These are phyloP conservation scores for Fomitopsis serialis DNA, from an alignment of 768 basidiomycete genomes.

Conservation along the genomic window DNA sequence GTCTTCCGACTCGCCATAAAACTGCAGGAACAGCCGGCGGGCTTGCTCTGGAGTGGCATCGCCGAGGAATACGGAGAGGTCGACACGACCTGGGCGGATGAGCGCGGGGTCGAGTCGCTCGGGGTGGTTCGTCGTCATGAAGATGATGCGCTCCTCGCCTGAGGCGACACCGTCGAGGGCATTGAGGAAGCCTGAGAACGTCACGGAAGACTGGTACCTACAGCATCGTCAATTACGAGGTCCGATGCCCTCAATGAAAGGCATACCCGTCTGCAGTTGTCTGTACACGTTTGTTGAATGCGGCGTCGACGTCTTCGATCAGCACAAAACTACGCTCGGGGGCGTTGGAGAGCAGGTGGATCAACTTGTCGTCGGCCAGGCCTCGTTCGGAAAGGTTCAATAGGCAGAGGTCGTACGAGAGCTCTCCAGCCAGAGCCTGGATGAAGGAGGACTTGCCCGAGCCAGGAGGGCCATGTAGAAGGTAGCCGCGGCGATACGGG, in stretches of 20 bases:
- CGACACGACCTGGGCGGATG: slow-evolving; percentile 93
- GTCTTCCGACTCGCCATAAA: slow-evolving; percentile 54
- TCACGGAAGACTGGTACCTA: slow-evolving; percentile 92
- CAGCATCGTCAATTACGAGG: not conserved
- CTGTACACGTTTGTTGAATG: slow-evolving; percentile 90
- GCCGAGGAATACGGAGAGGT: slow-evolving; percentile 76
- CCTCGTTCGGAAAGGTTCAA: slow-evolving; percentile 95
- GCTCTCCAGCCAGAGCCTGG: slow-evolving; percentile 88
- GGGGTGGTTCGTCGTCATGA: slow-evolving; percentile 98
- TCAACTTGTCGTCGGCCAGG: slow-evolving; percentile 93
- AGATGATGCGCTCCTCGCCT: slow-evolving; percentile 95
- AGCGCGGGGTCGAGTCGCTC: slow-evolving; percentile 88
- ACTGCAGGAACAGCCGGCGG: slow-evolving; percentile 68
- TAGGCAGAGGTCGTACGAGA: slow-evolving; percentile 94
- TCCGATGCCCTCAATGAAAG: not conserved
- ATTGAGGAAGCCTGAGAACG: slow-evolving; percentile 96
- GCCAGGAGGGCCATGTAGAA: slow-evolving; percentile 93
- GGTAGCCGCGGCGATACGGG: slow-evolving; percentile 93
- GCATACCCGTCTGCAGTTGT: slow-evolving; percentile 88
- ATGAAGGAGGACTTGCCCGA: slow-evolving; percentile 99
- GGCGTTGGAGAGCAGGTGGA: slow-evolving; percentile 86
- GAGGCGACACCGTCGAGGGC: slow-evolving; percentile 97
- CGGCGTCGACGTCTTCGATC: slow-evolving; percentile 96
- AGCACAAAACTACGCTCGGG: slow-evolving; percentile 93
- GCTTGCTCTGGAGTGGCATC: slow-evolving; percentile 86